Evolutionary conservation across 495 filamentous ascomycete genomes (phyloP).

Genomic region (Staphylotrichum tortipilum): DNA sequence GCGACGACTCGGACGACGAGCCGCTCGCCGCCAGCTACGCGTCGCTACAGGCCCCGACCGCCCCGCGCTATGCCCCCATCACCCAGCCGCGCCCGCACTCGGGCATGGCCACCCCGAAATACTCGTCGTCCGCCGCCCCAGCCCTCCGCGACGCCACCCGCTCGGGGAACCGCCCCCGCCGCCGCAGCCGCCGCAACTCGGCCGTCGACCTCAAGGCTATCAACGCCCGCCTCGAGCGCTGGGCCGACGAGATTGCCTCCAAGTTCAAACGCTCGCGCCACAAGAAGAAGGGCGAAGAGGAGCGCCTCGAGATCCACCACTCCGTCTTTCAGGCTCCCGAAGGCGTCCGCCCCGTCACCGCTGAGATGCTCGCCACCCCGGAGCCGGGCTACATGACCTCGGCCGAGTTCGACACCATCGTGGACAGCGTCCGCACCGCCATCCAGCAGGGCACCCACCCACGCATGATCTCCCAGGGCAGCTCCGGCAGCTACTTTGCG

Average conservation of each 20-base stretch:
- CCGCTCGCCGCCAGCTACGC: slow-evolving; percentile 48
- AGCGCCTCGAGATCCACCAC: slow-evolving; percentile 90
- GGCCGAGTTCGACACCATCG: slow-evolving; percentile 73
- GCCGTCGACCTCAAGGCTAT: slow-evolving; percentile 98
- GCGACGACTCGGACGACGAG: slow-evolving; percentile 63
- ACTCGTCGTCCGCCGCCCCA: background rate
- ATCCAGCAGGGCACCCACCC: slow-evolving; percentile 92
- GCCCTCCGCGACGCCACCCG: background rate
- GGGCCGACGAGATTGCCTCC: slow-evolving; percentile 96
- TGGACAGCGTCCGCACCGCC: slow-evolving; percentile 82
- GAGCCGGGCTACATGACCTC: slow-evolving; percentile 54
- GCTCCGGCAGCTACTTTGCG: slow-evolving; percentile 96
- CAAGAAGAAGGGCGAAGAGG: slow-evolving; percentile 64
- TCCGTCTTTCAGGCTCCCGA: slow-evolving; percentile 92
- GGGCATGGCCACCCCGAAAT: slow-evolving; percentile 49
- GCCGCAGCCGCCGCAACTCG: slow-evolving; percentile 66
- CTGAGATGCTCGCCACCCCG: slow-evolving; percentile 59
- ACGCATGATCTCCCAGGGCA: slow-evolving; percentile 91
- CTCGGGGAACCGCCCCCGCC: slow-evolving; percentile 32
- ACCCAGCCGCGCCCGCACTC: slow-evolving; percentile 51
- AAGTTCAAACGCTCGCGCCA: slow-evolving; percentile 85
- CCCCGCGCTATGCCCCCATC: slow-evolving; percentile 62
- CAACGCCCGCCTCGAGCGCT: slow-evolving; percentile 89
- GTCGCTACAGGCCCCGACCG: slow-evolving; percentile 52
- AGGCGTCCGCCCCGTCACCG: slow-evolving; percentile 65